Percentiles rank a stretch among this genome's conserved stretches.
These are phyloP conservation scores for Nothomitra cinnamomea DNA, from an alignment of 2,329 filamentous ascomycete genomes.

Conservation along the genomic window DNA sequence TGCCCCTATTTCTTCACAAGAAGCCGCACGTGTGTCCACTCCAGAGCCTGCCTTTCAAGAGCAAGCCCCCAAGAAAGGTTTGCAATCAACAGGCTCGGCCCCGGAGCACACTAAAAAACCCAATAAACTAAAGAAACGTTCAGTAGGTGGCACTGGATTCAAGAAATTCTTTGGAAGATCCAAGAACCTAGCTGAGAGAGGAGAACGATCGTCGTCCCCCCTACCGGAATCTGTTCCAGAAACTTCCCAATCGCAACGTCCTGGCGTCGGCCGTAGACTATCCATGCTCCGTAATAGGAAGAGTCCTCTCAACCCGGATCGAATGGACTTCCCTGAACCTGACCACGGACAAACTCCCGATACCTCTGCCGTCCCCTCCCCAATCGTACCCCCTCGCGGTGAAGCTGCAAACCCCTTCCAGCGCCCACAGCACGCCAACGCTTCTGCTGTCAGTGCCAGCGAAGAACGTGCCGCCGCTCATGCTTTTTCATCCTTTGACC, in stretches of 20 bases:
- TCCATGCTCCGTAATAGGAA: constrained; percentile 9
- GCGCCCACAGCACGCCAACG: constrained; percentile 8
- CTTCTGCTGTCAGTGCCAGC: constrained; percentile 5
- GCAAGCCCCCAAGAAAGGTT: constrained; percentile 7
- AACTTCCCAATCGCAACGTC: background rate
- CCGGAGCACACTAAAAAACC: background rate
- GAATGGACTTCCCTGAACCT: constrained; percentile 5
- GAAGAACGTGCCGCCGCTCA: constrained; percentile 11
- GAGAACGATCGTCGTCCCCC: background rate
- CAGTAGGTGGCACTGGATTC: constrained; percentile 21
- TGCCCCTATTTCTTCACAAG: background rate
- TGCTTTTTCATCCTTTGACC: constrained; percentile 56
- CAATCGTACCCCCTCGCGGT: constrained; percentile 6
- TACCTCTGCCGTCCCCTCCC: constrained; percentile 6
- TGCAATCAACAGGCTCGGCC: background rate
- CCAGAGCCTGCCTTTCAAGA: constrained; percentile 6
- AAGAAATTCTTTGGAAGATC: constrained; percentile 27
- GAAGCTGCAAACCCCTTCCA: constrained; percentile 5
- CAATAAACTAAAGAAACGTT: constrained; percentile 27
- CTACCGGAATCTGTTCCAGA: background rate
- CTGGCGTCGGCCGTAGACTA: constrained; percentile 6
- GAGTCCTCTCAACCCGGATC: constrained; percentile 7
- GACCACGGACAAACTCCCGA: background rate
- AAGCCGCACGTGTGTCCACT: background rate
- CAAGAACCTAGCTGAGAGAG: constrained; percentile 28